Evolutionary conservation across 768 basidiomycete species (phyloP).

Genomic region (Hypholoma fasciculare): DNA sequence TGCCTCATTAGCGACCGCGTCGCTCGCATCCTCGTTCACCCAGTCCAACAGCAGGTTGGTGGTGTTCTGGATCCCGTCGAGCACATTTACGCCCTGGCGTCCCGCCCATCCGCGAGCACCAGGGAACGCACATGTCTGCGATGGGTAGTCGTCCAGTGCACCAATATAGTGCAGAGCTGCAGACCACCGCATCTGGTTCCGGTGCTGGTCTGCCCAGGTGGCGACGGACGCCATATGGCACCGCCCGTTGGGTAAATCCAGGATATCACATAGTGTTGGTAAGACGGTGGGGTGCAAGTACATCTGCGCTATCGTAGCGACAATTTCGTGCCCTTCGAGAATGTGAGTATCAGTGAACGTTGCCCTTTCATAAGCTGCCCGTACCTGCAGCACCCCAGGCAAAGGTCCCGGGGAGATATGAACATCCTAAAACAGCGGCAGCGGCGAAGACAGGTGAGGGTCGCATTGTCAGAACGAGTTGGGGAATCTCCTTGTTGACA

Average conservation of each 20-base stretch:
- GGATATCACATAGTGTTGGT: slow-evolving; percentile 67
- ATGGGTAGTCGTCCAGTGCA: slow-evolving; percentile 75
- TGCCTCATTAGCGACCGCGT: slow-evolving; percentile 65
- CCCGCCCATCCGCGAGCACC: slow-evolving; percentile 77
- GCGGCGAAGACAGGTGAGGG: neutral
- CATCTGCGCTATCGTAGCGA: slow-evolving; percentile 93
- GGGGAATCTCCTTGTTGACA: neutral
- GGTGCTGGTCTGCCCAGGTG: slow-evolving; percentile 83
- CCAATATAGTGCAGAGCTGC: slow-evolving; percentile 75
- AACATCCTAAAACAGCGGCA: neutral
- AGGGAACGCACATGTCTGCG: slow-evolving; percentile 73
- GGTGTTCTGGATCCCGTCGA: slow-evolving; percentile 78
- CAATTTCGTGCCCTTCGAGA: slow-evolving; percentile 81
- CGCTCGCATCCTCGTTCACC: slow-evolving; percentile 28
- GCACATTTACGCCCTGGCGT: slow-evolving; percentile 54
- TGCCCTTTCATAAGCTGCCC: slow-evolving; percentile 7
- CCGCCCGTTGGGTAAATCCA: slow-evolving; percentile 39
- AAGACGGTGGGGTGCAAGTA: slow-evolving; percentile 77
- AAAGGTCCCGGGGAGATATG: slow-evolving; percentile 16
- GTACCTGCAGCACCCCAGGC: slow-evolving; percentile 46
- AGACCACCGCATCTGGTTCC: slow-evolving; percentile 69
- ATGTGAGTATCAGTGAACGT: neutral
- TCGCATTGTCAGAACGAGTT: neutral
- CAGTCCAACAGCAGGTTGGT: slow-evolving; percentile 61
- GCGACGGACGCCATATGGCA: slow-evolving; percentile 87